Evolutionary conservation across 1,284 basidiomycete species (phyloP).

Genomic region (Dichomitus squalens): DNA sequence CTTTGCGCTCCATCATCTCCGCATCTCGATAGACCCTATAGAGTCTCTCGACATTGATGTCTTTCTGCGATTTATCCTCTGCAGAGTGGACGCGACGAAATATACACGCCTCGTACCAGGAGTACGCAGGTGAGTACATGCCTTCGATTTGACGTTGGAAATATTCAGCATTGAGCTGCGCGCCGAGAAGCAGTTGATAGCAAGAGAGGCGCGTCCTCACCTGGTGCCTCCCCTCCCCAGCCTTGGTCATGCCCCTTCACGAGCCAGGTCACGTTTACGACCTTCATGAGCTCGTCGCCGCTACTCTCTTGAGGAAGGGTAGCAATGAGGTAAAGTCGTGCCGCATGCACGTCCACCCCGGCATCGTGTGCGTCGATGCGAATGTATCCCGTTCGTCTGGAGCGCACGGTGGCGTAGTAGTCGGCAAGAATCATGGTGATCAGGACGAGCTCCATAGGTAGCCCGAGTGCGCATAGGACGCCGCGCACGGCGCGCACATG

Average conservation of each 20-base stretch:
- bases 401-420: constrained; percentile 7
- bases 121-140: not conserved
- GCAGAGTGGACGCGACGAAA: not conserved
- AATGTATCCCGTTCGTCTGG: not conserved
- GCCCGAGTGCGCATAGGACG: constrained; percentile 3
- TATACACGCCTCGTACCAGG: constrained; percentile 13
- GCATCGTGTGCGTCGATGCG: not conserved
- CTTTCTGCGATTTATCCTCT: not conserved
- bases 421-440: constrained; percentile 7
- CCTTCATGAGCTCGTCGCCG: not conserved
- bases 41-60: too few species aligned
- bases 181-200: not conserved
- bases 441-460: constrained; percentile 15
- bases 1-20: not conserved
- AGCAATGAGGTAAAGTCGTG: constrained; percentile 4
- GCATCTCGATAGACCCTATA: not conserved
- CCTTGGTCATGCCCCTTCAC: constrained; percentile 13
- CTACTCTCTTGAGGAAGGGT: not conserved
- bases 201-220: not conserved
- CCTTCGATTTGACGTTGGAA: not conserved
- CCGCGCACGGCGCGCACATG: constrained; percentile 6
- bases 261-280: constrained; percentile 2
- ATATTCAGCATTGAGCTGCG: not conserved
- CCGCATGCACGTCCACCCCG: not conserved
- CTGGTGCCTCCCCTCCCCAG: constrained; percentile 9